These are phyloP conservation scores for Eudorina sp. DNA, from an alignment of 139 green algal genomes.

Conservation along the genomic window DNA sequence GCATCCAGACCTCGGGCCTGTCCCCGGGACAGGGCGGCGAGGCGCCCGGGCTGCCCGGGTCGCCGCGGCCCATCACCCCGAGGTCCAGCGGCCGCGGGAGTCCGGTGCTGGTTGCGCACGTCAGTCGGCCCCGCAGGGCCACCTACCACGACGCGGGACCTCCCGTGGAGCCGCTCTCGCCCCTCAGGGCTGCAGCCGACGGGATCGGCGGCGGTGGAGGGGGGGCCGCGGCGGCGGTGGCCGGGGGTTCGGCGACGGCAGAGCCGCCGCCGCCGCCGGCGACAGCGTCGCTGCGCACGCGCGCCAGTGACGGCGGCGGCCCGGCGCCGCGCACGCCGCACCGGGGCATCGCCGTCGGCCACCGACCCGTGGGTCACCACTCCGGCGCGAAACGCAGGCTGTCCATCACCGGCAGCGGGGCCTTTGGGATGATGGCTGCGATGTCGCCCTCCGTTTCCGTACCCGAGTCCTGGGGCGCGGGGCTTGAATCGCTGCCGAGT, in stretches of 20 bases:
- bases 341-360: not conserved
- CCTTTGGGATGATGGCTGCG: not conserved
- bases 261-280: not conserved
- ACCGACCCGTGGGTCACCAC: not conserved
- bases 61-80: not conserved
- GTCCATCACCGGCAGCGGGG: not conserved
- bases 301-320: not conserved
- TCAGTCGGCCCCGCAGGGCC: not conserved
- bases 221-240: not conserved
- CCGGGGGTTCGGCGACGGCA: not conserved
- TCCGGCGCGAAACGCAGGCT: constrained; percentile 7
- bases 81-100: not conserved
- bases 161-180: not conserved
- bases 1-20: too few relatives aligned
- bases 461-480: not conserved
- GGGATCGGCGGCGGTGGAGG: too few relatives aligned
- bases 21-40: too few relatives aligned
- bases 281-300: not conserved
- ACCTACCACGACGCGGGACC: not conserved
- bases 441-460: not conserved
- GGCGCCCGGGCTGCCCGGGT: too few relatives aligned
- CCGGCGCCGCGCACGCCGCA: not conserved
- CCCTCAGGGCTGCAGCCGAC: not conserved
- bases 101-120: not conserved
- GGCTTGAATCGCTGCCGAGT: not conserved